A percentile compares a stretch with the other conserved stretches of the same genome.
Conservation (phyloP, 2,329 filamentous ascomycete genomes). For the Botrytis fabae region DNA sequence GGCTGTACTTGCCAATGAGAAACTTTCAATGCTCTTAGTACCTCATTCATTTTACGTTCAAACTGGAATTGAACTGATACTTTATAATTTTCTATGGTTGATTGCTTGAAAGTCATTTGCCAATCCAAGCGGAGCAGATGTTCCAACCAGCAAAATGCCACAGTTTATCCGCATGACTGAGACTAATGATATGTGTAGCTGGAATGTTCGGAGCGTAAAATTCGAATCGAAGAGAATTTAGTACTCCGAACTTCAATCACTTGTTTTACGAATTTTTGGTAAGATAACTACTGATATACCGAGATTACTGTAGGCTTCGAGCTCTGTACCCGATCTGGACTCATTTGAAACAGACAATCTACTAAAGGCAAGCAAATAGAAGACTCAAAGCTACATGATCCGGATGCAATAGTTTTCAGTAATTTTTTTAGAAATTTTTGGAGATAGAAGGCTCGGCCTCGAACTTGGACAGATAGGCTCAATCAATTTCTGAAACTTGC, state of each 20-base stretch:
- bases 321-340: background rate
- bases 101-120: background rate
- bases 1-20: background rate
- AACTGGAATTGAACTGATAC: background rate
- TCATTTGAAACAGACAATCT: background rate
- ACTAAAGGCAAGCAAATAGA: accelerated
- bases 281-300: background rate
- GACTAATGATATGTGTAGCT: background rate
- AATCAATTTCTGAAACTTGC: background rate
- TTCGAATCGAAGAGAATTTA: accelerated
- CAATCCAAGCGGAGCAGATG: too few relatives aligned
- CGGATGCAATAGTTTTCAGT: background rate
- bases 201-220: accelerated
- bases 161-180: background rate
- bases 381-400: background rate
- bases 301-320: background rate
- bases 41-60: accelerated
- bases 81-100: background rate
- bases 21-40: background rate
- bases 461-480: background rate
- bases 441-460: background rate
- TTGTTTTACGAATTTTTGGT: background rate
- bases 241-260: accelerated
- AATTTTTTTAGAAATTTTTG: too few relatives aligned
- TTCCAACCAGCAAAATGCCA: background rate